Evolutionary conservation across 2,329 filamentous ascomycete species (phyloP), one percentile per base, ranked within the genome.

Genomic region (Pseudocercospora macadamiae): DNA sequence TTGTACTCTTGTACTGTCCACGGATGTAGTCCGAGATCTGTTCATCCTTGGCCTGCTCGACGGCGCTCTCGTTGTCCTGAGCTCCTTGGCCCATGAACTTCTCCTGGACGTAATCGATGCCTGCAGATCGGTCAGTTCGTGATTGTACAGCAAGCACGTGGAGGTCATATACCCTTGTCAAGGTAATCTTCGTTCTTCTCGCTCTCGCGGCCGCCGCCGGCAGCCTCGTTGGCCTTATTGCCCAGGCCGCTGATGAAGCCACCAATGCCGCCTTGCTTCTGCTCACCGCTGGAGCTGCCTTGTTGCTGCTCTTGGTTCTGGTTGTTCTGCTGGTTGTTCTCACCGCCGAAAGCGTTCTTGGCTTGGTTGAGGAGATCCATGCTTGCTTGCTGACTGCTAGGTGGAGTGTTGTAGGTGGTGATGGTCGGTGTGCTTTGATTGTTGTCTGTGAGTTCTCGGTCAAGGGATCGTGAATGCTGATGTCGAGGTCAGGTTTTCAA

Each of bases 161-260:
- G n/a, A n/a, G n/a, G n/a, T n/a, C n/a, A n/a, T n/a, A n/a, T n/a
- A 91, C 89, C 87, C 79, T 95, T 95, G 78, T 95, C 90, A 53
- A 95, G 83, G n/a, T 74, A 77, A 70, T 93, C 66, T 75, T 95
- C 90, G 67, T 92, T 89, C 83, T 91, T 87, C 83, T 93, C 64
- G 51, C 90, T 86, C 75, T 89, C 79, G 30, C 76, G 76, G 34
- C 90, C 90, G 54, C 90, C 90, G 32, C 90, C 90, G 18, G 88
- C 88, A 65, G 86, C 80, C 58, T 76, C 72, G 79, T 93, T 90
- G 60, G 93, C 53, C 79, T 90, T 91, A 77, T 88, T 83, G 72
- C 85, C 82, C 64, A 92, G 73, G 60, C 86, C 85, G 60, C 83
- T 79, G 49, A 84, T 72, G 73, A 83, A 80, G 57, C 80, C 77